These are phyloP conservation scores for Geum urbanum DNA, from an alignment of 306 rosid genomes.

Conservation along the genomic window DNA sequence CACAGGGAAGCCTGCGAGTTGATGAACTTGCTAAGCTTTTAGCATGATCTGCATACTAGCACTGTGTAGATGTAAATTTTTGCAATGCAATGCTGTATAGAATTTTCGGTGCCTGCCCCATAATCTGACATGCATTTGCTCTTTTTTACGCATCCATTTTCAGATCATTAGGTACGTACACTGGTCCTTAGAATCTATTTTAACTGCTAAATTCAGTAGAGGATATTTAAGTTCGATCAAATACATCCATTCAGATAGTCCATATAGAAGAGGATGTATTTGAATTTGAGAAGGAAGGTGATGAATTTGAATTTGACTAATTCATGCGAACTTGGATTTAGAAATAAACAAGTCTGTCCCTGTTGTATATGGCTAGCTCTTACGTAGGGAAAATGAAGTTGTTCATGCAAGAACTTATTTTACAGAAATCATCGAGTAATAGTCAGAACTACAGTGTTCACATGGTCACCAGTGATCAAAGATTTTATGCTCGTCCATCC, in stretches of 20 bases:
- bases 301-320: neutral
- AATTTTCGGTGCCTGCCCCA: neutral
- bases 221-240: too few species aligned
- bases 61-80: constrained; percentile 10
- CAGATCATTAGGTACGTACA: neutral
- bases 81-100: constrained; percentile 4
- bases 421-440: too few species aligned
- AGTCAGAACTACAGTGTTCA: too few species aligned
- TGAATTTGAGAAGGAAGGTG: too few species aligned
- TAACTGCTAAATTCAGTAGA: too few species aligned
- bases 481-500: too few species aligned
- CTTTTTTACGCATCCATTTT: neutral
- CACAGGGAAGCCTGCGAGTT: constrained; percentile 75
- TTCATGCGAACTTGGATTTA: neutral
- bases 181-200: neutral
- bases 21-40: constrained; percentile 82
- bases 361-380: neutral
- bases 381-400: neutral
- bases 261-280: too few species aligned
- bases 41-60: constrained; percentile 29
- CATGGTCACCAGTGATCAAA: too few species aligned
- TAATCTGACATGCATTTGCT: constrained; percentile 2
- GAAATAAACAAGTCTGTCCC: neutral
- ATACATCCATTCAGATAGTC: too few species aligned
- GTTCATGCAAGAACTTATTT: neutral